Base-by-base conservation (phyloP, 2,329 filamentous ascomycete species). In the Phyllosticta citriasiana region DNA sequence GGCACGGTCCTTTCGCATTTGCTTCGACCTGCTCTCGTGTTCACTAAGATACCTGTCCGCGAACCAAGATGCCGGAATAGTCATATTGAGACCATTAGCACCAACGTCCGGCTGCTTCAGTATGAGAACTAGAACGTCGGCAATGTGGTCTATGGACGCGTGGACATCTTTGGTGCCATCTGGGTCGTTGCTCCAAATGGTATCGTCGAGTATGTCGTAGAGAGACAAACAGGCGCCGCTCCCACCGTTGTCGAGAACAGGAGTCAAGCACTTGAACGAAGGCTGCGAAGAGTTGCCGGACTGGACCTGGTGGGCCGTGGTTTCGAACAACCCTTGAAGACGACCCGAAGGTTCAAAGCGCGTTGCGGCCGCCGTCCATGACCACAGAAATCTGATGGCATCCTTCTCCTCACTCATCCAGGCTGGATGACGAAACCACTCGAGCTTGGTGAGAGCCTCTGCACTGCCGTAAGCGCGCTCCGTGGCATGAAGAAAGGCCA, bases 401-500 rank as follows among this genome's bases (percentile, higher is more conserved):
- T 61, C 47, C 16, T 27, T 61, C 24, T 62, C 60, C 75, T 68
- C 50, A 78, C 68, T 14, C 66, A 66, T 57, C 50, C 40, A 67
- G 66, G 47, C 24, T 52, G n/a, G 16, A 47, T 71, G 64, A 59
- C 63, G 70, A 67, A 71, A 71, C 16, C 68, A 71, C 33, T 78
- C 76, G 8, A 80, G 66, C 50, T 77, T 72, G 26, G 76, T 71
- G 51, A 87, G 72, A 1, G 76, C 75, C 65, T 82, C 80, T 5
- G 76, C 74, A 64, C 81, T 85, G 4, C 80, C 84, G 68, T 86
- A 87, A 1, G 82, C 78, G 61, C 84, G 78, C 53, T 80, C 72
- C 3, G 83, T 84, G 4, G 70, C 72, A 66, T 85, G 82, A 55
- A 87, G 70, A 60, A 86, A 84, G 4, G 84, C 83, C 76, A 86